Evolutionary conservation across 2,329 filamentous ascomycete species (phyloP).

Genomic region (Fusarium sp.): DNA sequence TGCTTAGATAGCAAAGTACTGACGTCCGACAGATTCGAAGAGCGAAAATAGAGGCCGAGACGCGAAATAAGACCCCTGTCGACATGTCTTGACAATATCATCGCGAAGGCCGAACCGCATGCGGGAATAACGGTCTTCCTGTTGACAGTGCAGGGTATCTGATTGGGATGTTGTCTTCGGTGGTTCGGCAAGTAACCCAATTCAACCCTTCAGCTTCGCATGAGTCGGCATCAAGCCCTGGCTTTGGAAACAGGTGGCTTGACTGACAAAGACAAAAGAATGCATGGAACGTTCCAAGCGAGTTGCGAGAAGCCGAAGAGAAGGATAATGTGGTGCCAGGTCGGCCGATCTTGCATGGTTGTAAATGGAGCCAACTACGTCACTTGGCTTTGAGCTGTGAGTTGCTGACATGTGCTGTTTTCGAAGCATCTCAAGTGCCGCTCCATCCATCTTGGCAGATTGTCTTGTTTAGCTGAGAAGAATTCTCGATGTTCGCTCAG

Average conservation of each 20-base stretch:
- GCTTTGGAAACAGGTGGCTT: conserved; percentile 30
- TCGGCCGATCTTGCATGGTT: conserved; percentile 10
- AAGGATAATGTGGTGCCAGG: not conserved
- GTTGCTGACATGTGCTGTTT: not conserved
- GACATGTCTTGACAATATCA: not conserved
- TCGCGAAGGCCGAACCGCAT: not conserved
- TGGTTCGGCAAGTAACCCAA: not conserved
- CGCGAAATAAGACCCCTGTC: not conserved
- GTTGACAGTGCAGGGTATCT: not conserved
- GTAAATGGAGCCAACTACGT: not conserved
- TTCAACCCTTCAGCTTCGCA: not conserved
- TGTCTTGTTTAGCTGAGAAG: not conserved
- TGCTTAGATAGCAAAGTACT: not conserved
- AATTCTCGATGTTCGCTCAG: not conserved
- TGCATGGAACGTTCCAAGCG: conserved; percentile 16
- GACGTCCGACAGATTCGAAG: not conserved
- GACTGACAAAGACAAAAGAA: conserved; percentile 29
- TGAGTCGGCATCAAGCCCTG: not conserved
- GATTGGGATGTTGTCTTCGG: not conserved
- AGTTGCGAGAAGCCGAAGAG: not conserved
- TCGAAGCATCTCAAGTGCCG: conserved; percentile 1
- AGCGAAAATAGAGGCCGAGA: not conserved
- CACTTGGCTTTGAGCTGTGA: not conserved
- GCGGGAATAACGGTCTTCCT: not conserved
- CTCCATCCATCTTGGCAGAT: conserved; percentile 8